Evolutionary conservation across 2,329 filamentous ascomycete genomes (phyloP), one percentile per base, ranked within the genome.

Genomic region (Pseudogymnoascus sp.): DNA sequence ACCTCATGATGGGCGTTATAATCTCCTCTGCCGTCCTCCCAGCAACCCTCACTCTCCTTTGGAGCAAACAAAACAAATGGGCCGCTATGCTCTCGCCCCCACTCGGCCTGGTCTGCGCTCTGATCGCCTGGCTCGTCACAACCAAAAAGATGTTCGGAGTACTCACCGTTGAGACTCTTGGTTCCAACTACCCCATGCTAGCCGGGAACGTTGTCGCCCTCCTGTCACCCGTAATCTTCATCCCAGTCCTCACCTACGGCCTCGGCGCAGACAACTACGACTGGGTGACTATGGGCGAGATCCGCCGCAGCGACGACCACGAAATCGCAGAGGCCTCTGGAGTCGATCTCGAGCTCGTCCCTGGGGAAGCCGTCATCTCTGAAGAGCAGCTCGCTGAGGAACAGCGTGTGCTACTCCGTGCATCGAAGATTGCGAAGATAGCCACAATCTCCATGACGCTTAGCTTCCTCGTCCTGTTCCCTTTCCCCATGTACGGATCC

Each of bases 1-100:
- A 95, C 71, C 78, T 96, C 1, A 83, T 96, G 71, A 96, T 96
- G 92, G 92, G 92, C 6, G 89, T 92, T 59, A 90, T 96, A 69
- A 94, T 96, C 71, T 91, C 87, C 0, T 85, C 89, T 0, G 92
- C 90, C 2, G 91, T 96, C 3, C 81, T 96, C 10, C 92, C 92
- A 0, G 89, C 90, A 0, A 87, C 90, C 0, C 77, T 96, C 65
- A 89, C 90, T 0, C 81, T 96, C 0, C 79, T 92, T 63, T 96
- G 91, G 90, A 83, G 82, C 29, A 84, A 87, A 1, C 91, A 95
- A 73, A 91, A 90, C 70, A 86, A 84, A 78, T 84, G 84, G 72
- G 88, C 89, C 1, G 89, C 89, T 0, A 84, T 85, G 0, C 77
- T 87, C 15, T 85, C 86, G 0, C 89, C 89, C 0, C 80, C 87